Base-by-base conservation (phyloP, 2,329 filamentous ascomycete genomes). In the Talaromyces sp. region DNA sequence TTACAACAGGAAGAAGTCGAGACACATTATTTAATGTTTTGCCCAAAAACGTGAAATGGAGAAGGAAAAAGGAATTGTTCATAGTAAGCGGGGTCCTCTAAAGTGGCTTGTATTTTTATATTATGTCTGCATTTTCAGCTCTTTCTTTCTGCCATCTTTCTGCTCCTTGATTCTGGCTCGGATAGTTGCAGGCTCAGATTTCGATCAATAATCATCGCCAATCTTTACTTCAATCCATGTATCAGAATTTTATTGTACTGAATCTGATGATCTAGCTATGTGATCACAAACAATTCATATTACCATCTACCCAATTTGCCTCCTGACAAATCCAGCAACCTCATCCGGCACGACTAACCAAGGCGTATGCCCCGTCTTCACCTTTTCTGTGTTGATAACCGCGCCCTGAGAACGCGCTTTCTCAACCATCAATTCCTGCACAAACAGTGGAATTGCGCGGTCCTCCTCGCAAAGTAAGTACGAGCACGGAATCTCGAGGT, bases 1-100 rank as follows among this genome's bases (percentile, higher is more conserved):
- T 10, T 99, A 97, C 82, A 97, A 96, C 82, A 93, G 93, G 83
- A 96, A 96, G 87, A 89, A 87, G 77, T 74, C 77, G 52, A 78
- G 71, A 67, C 79, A 78, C 67, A 77, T 80, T 65, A 60, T 70
- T n/a, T 78, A 70, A 39, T 31, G 25, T 27, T 15, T 41, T 7
- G 33, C n/a, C 33, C 25, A 5, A 3, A 22, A 45, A 22, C 7
- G 5, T 50, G 43, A 15, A 13, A 25, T 25, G 54, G 37, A 39
- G 17, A 3, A 22, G 56, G 4, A 17, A 59, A 43, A 43, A n/a
- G n/a, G n/a, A 7, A 56, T 37, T 39, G 52, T 56, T 39, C 33
- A 56, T 56, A 56, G 33, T 39, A 56, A 56, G 52, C 52, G 52
- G 33, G n/a, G 22, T 50, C 47, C 25, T 50, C 31, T 50, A 31